phyloP scores from a whole-genome alignment of 306 rosid species.

The Oxytropis ochrocephala region DNA sequence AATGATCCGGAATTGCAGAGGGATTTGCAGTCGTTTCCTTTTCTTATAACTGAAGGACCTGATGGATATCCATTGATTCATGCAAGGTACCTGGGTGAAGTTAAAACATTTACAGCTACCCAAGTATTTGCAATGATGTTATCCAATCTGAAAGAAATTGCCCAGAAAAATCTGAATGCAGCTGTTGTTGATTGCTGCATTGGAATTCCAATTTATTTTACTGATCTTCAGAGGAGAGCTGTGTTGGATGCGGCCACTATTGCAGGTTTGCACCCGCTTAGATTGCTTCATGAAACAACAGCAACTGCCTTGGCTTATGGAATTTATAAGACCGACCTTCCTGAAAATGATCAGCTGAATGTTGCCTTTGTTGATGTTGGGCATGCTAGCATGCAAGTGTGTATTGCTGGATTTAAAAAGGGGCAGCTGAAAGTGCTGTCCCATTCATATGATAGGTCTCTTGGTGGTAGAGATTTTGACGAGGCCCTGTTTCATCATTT shows the following conservation, averaged over 20 bases:
- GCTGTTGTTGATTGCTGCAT: constrained; percentile 91
- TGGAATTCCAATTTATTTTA: constrained; percentile 88
- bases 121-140: constrained; percentile 82
- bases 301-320: constrained; percentile 97
- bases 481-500: constrained; percentile 78
- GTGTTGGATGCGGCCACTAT: constrained; percentile 85
- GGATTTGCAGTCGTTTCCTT: constrained; percentile 73
- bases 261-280: constrained; percentile 89
- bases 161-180: constrained; percentile 71
- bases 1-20: constrained; percentile 75
- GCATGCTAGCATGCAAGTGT: constrained; percentile 95
- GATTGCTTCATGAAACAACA: constrained; percentile 80
- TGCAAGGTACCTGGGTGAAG: constrained; percentile 65
- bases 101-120: constrained; percentile 61
- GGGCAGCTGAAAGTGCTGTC: constrained; percentile 85
- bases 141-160: constrained; percentile 71
- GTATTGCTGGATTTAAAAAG: constrained; percentile 85
- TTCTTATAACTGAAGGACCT: constrained; percentile 65
- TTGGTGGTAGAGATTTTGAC: constrained; percentile 96
- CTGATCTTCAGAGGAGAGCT: constrained; percentile 92
- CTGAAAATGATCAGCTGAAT: constrained; percentile 73
- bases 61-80: constrained; percentile 86
- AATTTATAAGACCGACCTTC: constrained; percentile 88
- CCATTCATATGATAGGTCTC: constrained; percentile 74
- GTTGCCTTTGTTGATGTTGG: constrained; percentile 94